Base-by-base conservation (phyloP, 306 rosid species). In the Dryas drummondii region DNA sequence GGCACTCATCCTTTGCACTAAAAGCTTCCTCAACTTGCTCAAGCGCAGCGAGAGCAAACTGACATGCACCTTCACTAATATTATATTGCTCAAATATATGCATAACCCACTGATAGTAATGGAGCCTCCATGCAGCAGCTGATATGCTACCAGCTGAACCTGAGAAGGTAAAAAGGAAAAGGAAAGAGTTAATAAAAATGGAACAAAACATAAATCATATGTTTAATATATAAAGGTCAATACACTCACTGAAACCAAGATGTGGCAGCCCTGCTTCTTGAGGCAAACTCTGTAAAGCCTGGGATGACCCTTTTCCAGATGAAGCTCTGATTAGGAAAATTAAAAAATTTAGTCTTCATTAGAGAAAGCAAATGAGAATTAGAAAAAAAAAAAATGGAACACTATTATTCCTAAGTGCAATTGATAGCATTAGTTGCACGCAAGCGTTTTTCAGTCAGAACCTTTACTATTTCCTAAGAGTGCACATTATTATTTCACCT, bases 1-100 rank as follows among this genome's bases (percentile, higher is more conserved):
- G 56, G 56, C 62, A n/a, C 50, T 83, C 84, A 73, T 74, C 90
- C 27, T 83, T 78, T 75, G 67, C 62, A 58, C 48, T 53, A 14
- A 75, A 76, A 76, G 90, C 93, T 81, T 94, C 98, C 75, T 91
- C 98, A 74, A 90, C 97, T 84, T 87, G 94, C 89, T 91, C 98
- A 41, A 94, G 98, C 40, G 98, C 97, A 76, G 98, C 96, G 75
- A 91, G 98, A 72, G 94, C 98, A 86, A 94, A 94, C 86, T 91
- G 91, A 86, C 84, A 88, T 81, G 96, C 96, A 78, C 97, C 98
- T 79, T 90, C 94, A 67, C 90, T 91, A 42, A 94, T 77, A 73
- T 84, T 87, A 80, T 91, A 80, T 66, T 89, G 98, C 82, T 94
- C 98, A 81, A 91, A 94, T 82, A 87, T 83, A 78, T 91, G 96